Conservation (phyloP, 169 alveolate genomes). For the Cryptosporidium bovis region DNA sequence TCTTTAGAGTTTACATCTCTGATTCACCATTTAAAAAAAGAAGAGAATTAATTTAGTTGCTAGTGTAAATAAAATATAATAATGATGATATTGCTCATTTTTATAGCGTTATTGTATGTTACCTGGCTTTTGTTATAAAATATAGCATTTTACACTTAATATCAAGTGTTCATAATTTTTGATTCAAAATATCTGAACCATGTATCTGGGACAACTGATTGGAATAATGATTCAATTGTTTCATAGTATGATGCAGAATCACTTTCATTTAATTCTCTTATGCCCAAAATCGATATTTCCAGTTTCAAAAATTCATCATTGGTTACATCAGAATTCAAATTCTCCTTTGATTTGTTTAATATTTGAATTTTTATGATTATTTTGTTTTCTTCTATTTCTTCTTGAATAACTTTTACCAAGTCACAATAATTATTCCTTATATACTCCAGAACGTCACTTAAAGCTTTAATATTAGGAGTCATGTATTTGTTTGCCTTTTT, state of each 20-base stretch:
- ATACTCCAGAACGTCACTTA: slow-evolving; percentile 13
- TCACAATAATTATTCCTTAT: slow-evolving; percentile 13
- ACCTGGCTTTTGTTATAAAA: neutral
- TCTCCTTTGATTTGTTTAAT: neutral
- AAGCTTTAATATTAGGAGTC: neutral
- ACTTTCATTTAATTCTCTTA: neutral
- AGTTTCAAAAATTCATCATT: neutral
- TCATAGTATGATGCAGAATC: slow-evolving; percentile 3
- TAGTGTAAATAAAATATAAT: no score
- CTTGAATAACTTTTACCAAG: slow-evolving; percentile 7
- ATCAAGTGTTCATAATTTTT: neutral
- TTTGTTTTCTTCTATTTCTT: neutral
- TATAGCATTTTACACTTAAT: neutral
- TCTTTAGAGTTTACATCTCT: no score
- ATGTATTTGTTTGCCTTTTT: neutral
- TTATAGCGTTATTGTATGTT: neutral
- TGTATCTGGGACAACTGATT: slow-evolving; percentile 15
- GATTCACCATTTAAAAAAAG: no score
- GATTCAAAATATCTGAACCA: slow-evolving; percentile 44
- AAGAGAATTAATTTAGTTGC: no score
- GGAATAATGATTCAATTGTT: slow-evolving; percentile 35
- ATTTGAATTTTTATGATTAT: neutral
- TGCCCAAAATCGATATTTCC: slow-evolving; percentile 23
- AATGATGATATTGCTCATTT: neutral
- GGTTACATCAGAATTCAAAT: neutral